These are phyloP conservation scores for Cadophora sp. DNA, from an alignment of 2,329 filamentous ascomycete species.

Conservation along the genomic window DNA sequence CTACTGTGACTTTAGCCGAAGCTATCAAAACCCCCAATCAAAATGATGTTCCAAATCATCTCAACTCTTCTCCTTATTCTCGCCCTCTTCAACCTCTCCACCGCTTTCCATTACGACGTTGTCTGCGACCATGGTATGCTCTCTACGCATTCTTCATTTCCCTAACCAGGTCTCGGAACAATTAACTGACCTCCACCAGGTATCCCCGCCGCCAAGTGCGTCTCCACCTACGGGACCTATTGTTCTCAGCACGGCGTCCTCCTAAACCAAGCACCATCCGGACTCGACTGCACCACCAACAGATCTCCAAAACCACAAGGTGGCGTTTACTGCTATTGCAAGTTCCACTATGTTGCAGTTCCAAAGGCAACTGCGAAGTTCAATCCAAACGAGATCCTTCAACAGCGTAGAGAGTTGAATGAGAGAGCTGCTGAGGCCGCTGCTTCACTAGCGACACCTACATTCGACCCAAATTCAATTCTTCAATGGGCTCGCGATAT, in stretches of 20 bases:
- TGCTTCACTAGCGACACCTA: background rate
- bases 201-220: background rate
- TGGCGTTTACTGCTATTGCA: conserved; percentile 3
- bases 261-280: background rate
- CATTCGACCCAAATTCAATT: background rate
- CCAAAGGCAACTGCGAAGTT: background rate
- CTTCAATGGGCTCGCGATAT: conserved; percentile 2
- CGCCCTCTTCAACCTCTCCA: background rate
- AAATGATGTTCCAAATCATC: background rate
- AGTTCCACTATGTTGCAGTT: background rate
- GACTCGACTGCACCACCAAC: conserved; percentile 4
- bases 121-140: background rate
- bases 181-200: background rate
- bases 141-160: too few relatives aligned
- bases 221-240: background rate
- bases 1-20: background rate
- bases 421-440: background rate
- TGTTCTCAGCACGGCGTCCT: background rate
- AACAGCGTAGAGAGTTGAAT: background rate
- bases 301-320: background rate
- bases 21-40: background rate
- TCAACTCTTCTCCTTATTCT: background rate
- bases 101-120: background rate
- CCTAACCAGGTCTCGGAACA: too few relatives aligned
- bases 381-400: conserved; percentile 8